phyloP scores from a whole-genome alignment of 1,284 basidiomycete species.

The Ustilago nuda region DNA sequence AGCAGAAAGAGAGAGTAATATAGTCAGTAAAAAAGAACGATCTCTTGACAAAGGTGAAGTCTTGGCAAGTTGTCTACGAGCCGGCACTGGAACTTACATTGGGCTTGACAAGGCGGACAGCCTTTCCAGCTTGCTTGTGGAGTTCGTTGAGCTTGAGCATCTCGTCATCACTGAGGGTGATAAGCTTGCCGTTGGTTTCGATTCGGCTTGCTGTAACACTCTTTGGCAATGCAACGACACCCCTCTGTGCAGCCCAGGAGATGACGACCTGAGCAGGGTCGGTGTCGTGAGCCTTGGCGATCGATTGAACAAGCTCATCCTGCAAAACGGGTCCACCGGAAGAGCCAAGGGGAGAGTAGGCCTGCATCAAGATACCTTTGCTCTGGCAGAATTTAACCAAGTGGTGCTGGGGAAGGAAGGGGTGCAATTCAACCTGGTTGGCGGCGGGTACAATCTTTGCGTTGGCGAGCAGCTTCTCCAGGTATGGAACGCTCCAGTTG shows the following conservation, averaged over 20 bases:
- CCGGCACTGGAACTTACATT: slow-evolving; percentile 36
- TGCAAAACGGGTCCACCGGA: slow-evolving; percentile 49
- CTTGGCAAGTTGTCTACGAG: neutral
- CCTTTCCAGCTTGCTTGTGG: slow-evolving; percentile 51
- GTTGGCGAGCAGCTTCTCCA: slow-evolving; percentile 71
- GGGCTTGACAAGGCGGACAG: slow-evolving; percentile 51
- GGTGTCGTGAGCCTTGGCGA: slow-evolving; percentile 48
- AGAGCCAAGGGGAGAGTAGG: slow-evolving; percentile 60
- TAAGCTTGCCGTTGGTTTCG: slow-evolving; percentile 54
- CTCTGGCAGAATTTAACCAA: slow-evolving; percentile 77
- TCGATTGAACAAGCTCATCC: slow-evolving; percentile 45
- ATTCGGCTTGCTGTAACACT: slow-evolving; percentile 57
- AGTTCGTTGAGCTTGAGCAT: slow-evolving; percentile 58
- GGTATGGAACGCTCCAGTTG: slow-evolving; percentile 55
- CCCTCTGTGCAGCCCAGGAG: slow-evolving; percentile 55
- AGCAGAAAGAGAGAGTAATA: neutral
- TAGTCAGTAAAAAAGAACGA: neutral
- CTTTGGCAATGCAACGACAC: slow-evolving; percentile 56
- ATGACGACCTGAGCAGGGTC: slow-evolving; percentile 57
- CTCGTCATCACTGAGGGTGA: slow-evolving; percentile 49
- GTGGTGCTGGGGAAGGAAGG: slow-evolving; percentile 77
- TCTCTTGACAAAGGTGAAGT: neutral
- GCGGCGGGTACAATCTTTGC: slow-evolving; percentile 78
- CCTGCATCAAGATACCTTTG: slow-evolving; percentile 43
- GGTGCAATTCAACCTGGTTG: slow-evolving; percentile 73